Evolutionary conservation across 148 eudicot genomes (phyloP).

Genomic region (Camellia granthamiana): DNA sequence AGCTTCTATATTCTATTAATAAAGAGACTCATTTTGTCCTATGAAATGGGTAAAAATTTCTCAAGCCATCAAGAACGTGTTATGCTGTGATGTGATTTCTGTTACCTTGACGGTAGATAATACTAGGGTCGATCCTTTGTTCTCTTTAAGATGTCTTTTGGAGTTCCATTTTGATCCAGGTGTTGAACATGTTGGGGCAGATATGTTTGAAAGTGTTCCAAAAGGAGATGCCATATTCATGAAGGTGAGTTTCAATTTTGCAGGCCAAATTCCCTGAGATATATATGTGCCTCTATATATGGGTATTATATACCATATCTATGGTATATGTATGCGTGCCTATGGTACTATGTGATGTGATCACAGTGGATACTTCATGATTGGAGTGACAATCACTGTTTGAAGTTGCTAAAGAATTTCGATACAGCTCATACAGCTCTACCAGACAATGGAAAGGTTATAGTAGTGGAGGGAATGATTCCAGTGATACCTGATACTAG

Average conservation of each 20-base stretch:
- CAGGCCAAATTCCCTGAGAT: neutral
- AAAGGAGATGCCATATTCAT: constrained; percentile 29
- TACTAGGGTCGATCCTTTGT: too few species aligned
- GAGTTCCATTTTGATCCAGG: constrained; percentile 9
- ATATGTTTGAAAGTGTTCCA: constrained; percentile 36
- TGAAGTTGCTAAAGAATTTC: constrained; percentile 39
- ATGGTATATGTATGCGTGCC: too few species aligned
- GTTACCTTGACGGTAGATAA: too few species aligned
- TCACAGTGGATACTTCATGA: constrained; percentile 46
- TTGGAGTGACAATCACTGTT: constrained; percentile 45
- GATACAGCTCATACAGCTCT: constrained; percentile 30
- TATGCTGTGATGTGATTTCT: too few species aligned
- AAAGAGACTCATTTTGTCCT: too few species aligned
- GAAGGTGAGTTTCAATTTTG: constrained; percentile 22
- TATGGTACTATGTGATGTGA: neutral
- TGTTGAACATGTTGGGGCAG: constrained; percentile 27
- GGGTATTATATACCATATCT: too few species aligned
- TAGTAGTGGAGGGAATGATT: constrained; percentile 32
- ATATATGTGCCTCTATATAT: too few species aligned
- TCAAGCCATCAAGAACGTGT: too few species aligned
- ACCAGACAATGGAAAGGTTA: constrained; percentile 39
- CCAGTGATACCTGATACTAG: constrained; percentile 22
- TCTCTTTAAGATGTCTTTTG: too few species aligned
- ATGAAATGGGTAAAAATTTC: too few species aligned
- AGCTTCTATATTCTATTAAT: too few species aligned